phyloP scores from a whole-genome alignment of 768 basidiomycete species.

The Boletus patriciae region DNA sequence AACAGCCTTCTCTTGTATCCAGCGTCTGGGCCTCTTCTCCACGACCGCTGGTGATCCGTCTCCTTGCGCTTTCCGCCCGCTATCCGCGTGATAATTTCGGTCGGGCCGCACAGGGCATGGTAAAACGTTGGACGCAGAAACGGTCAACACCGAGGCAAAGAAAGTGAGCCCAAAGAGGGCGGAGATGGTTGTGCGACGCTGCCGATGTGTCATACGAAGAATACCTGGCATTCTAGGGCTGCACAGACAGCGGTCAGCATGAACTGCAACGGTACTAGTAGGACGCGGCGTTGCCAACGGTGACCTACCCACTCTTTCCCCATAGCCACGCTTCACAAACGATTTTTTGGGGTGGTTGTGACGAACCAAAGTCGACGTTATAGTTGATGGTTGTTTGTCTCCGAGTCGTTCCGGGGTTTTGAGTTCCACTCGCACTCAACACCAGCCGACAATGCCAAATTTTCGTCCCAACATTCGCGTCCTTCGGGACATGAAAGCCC shows the following conservation, averaged over 20 bases:
- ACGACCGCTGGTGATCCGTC: constrained; percentile 40
- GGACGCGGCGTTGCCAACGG: too few relatives aligned
- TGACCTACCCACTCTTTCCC: constrained; percentile 24
- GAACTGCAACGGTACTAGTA: constrained; percentile 17
- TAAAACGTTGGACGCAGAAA: constrained; percentile 74
- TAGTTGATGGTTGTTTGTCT: constrained; percentile 28
- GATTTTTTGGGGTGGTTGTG: neutral
- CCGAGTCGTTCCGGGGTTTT: neutral
- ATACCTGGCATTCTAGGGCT: constrained; percentile 58
- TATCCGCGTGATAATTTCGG: constrained; percentile 60
- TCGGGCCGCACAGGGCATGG: constrained; percentile 75
- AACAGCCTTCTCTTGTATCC: constrained; percentile 71
- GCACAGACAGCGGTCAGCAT: constrained; percentile 53
- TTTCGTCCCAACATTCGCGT: constrained; percentile 49
- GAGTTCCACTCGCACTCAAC: neutral
- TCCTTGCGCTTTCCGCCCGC: constrained; percentile 34
- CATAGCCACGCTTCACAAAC: constrained; percentile 23
- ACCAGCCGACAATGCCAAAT: constrained; percentile 20
- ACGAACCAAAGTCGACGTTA: neutral
- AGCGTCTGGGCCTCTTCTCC: constrained; percentile 67
- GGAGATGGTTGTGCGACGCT: constrained; percentile 71
- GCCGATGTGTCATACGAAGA: constrained; percentile 54
- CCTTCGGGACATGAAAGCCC: constrained; percentile 77
- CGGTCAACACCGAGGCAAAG: constrained; percentile 73
- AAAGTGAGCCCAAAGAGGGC: constrained; percentile 81